Conservation (phyloP, 2,329 filamentous ascomycete species). For the Nemania sp. region DNA sequence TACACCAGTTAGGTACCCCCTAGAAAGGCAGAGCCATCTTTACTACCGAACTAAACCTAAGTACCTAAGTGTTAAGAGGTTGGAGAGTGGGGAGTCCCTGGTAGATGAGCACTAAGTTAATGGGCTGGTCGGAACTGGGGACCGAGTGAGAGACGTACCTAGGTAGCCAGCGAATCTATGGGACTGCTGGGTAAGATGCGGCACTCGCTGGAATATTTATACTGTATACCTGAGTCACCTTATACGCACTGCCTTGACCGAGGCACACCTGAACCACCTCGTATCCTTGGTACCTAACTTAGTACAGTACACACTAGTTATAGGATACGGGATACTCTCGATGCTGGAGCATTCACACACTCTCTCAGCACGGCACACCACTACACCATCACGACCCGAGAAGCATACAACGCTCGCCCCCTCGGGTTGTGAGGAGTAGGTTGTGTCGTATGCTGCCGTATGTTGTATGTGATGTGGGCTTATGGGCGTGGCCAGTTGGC, state of each 20-base stretch:
- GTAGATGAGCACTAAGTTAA: constrained; percentile 9
- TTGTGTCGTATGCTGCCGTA: constrained; percentile 4
- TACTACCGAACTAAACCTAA: too few species aligned
- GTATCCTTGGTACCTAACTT: not conserved
- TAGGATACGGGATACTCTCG: too few species aligned
- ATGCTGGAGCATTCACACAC: not conserved
- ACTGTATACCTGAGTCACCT: not conserved
- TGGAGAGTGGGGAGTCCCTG: constrained; percentile 3
- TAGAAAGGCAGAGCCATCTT: not conserved
- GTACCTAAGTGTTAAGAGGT: not conserved
- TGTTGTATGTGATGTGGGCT: constrained; percentile 1
- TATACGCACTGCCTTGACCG: not conserved
- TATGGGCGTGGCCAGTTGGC: constrained; percentile 19
- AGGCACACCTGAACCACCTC: not conserved
- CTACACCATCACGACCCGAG: constrained; percentile 19
- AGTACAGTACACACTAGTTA: not conserved
- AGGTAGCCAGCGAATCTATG: not conserved
- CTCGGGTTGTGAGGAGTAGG: not conserved
- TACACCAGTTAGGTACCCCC: not conserved
- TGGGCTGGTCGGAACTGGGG: constrained; percentile 10
- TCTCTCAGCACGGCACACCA: constrained; percentile 19
- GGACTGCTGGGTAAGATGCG: not conserved
- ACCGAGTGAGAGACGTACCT: not conserved
- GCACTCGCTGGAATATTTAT: not conserved
- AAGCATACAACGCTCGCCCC: not conserved